phyloP scores from a whole-genome alignment of 768 basidiomycete species.

The Hericium erinaceus region DNA sequence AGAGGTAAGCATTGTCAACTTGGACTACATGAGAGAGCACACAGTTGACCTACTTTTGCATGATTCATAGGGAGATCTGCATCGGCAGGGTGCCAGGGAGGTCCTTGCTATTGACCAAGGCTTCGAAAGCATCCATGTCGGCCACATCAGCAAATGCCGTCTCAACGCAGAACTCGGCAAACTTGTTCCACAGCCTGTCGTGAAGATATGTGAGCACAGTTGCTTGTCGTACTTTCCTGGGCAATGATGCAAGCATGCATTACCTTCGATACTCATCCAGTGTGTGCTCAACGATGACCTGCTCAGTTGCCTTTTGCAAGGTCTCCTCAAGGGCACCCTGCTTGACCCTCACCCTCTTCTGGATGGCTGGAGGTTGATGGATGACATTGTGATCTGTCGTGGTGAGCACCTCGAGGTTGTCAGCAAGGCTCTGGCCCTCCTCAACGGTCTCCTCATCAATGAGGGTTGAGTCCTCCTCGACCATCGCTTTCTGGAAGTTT shows the following conservation, averaged over 20 bases:
- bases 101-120: background rate
- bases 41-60: background rate
- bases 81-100: background rate
- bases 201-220: background rate
- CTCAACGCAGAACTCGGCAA: background rate
- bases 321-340: background rate
- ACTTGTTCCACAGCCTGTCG: background rate
- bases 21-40: background rate
- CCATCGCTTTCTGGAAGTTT: too few species aligned
- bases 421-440: too few species aligned
- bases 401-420: too few species aligned
- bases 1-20: background rate
- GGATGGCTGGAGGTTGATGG: background rate
- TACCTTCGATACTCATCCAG: background rate
- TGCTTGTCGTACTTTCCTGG: background rate
- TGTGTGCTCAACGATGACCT: background rate
- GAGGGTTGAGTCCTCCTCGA: too few species aligned
- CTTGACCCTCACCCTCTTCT: background rate
- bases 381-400: too few species aligned
- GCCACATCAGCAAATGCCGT: background rate
- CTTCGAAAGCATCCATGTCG: background rate
- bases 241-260: background rate
- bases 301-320: background rate
- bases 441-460: too few species aligned
- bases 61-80: background rate